These are phyloP conservation scores for Ophiocordyceps robertsii DNA, from an alignment of 2,329 filamentous ascomycete species.

Conservation along the genomic window DNA sequence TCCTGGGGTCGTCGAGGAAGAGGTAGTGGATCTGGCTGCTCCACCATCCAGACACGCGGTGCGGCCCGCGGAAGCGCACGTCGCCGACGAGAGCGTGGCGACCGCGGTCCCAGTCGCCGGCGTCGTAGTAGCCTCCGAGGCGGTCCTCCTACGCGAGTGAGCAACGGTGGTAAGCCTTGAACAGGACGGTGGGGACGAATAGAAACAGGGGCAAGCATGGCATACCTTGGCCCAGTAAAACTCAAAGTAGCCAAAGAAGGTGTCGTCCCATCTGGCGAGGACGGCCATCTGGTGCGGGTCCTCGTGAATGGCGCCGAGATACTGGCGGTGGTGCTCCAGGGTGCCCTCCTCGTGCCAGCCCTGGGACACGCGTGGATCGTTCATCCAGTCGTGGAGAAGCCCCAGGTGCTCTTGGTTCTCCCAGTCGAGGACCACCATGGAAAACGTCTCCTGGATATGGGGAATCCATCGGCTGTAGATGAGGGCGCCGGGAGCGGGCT, in stretches of 20 bases:
- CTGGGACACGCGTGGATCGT: slow-evolving; percentile 66
- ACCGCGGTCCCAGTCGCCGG: slow-evolving; percentile 43
- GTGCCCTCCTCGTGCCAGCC: slow-evolving; percentile 73
- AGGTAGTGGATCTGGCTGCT: slow-evolving; percentile 49
- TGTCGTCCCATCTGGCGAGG: slow-evolving; percentile 58
- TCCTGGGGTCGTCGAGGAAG: slow-evolving; percentile 47
- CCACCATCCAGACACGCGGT: slow-evolving; percentile 49
- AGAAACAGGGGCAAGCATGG: slow-evolving; percentile 1
- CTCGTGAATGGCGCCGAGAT: slow-evolving; percentile 52
- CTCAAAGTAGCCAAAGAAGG: slow-evolving; percentile 65
- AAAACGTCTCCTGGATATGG: slow-evolving; percentile 63
- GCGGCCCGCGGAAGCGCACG: slow-evolving; percentile 44
- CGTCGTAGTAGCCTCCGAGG: slow-evolving; percentile 41
- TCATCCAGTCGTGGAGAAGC: slow-evolving; percentile 71
- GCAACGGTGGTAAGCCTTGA: neutral
- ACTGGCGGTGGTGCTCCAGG: slow-evolving; percentile 59
- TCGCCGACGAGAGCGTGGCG: slow-evolving; percentile 46
- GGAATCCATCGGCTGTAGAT: slow-evolving; percentile 72
- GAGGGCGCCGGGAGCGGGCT: slow-evolving; percentile 55
- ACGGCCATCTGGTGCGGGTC: slow-evolving; percentile 61
- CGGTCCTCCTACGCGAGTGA: slow-evolving; percentile 31
- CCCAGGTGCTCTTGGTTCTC: slow-evolving; percentile 47
- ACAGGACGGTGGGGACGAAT: neutral
- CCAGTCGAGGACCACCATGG: slow-evolving; percentile 62
- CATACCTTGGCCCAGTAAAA: slow-evolving; percentile 58